phyloP scores from a whole-genome alignment of 2,329 filamentous ascomycete genomes.

The Botrytis pseudocinerea region DNA sequence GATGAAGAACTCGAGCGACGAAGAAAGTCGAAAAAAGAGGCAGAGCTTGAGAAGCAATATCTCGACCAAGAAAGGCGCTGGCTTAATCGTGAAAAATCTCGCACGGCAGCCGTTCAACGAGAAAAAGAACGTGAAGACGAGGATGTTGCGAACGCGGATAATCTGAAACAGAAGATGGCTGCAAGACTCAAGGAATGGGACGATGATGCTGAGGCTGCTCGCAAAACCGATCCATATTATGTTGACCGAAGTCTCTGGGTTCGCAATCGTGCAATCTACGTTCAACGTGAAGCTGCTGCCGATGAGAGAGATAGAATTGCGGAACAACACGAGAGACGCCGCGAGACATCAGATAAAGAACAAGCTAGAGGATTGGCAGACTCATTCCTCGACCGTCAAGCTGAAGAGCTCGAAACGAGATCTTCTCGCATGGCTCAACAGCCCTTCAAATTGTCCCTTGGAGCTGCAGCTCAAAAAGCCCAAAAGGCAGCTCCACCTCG shows the following conservation, averaged over 20 bases:
- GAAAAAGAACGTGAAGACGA: conserved; percentile 79
- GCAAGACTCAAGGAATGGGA: conserved; percentile 80
- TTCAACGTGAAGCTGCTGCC: conserved; percentile 69
- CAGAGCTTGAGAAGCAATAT: conserved; percentile 78
- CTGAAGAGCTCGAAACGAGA: conserved; percentile 67
- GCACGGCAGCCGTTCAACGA: conserved; percentile 80
- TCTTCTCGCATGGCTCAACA: conserved; percentile 55
- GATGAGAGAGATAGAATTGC: conserved; percentile 81
- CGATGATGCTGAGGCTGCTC: conserved; percentile 76
- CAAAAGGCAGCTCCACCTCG: conserved; percentile 59
- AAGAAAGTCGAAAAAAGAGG: conserved; percentile 67
- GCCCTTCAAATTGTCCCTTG: conserved; percentile 89
- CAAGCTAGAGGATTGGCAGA: conserved; percentile 83
- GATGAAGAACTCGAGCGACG: conserved; percentile 82
- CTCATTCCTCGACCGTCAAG: conserved; percentile 84
- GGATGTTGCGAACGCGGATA: conserved; percentile 65
- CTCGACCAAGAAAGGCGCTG: conserved; percentile 85
- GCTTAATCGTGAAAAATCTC: conserved; percentile 83
- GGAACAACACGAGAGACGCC: conserved; percentile 73
- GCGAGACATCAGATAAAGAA: conserved; percentile 70
- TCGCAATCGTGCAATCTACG: conserved; percentile 73
- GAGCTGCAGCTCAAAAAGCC: conserved; percentile 78
- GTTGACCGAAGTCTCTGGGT: conserved; percentile 82
- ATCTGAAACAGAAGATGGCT: conserved; percentile 65
- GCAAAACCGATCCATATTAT: conserved; percentile 81